phyloP scores from a whole-genome alignment of 306 rosid species.

The Senna tora region DNA sequence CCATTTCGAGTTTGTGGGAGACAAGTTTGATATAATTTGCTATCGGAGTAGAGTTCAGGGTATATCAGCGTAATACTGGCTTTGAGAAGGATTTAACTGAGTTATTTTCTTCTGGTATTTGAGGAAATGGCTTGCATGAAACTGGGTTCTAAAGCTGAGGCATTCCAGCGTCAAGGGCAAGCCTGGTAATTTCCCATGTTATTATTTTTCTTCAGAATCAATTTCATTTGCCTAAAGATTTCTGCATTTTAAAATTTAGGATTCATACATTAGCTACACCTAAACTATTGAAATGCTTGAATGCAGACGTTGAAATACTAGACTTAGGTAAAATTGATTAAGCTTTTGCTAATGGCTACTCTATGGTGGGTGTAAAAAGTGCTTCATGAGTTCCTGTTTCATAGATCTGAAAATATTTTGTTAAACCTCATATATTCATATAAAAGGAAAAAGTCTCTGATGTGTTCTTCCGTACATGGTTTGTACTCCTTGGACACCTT shows the following conservation, averaged over 20 bases:
- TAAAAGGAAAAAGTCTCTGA: neutral
- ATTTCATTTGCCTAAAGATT: no score
- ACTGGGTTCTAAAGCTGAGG: constrained; percentile 95
- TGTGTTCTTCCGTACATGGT: neutral
- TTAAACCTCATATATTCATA: neutral
- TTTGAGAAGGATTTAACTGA: constrained; percentile 25
- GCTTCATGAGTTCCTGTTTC: constrained; percentile 14
- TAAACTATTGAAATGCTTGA: neutral
- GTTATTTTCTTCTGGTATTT: constrained; percentile 26
- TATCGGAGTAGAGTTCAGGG: constrained; percentile 7
- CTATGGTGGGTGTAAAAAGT: neutral
- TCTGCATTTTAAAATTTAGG: neutral
- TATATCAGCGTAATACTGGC: constrained; percentile 23
- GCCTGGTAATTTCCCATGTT: constrained; percentile 63
- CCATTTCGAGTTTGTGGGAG: constrained; percentile 29
- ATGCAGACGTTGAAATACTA: no score
- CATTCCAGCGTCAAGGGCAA: constrained; percentile 95
- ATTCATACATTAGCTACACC: constrained; percentile 12
- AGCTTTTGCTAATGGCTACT: no score
- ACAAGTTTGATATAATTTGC: constrained; percentile 25
- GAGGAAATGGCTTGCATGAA: constrained; percentile 84
- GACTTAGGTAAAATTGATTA: no score
- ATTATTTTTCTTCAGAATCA: neutral
- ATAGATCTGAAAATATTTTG: constrained; percentile 2
- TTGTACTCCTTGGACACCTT: neutral